Evolutionary conservation across 2,329 filamentous ascomycete species (phyloP), one percentile per base, ranked within the genome.

Genomic region (Zymoseptoria passerinii): DNA sequence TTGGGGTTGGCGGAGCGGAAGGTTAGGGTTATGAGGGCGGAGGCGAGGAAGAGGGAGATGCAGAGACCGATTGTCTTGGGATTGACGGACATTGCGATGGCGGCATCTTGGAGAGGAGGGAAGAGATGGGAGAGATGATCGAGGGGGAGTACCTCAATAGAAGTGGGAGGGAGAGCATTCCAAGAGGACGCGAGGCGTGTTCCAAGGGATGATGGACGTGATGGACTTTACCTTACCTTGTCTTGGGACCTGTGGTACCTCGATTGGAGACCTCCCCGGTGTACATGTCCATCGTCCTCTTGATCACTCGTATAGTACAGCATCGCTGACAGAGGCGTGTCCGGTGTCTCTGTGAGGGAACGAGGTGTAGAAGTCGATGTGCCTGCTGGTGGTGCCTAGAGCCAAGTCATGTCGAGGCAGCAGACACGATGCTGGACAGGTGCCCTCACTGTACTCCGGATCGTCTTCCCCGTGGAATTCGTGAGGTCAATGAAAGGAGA

Each of bases 31-130:
- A 72, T 55, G 28, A 72, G 65, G 18, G 68, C 68, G 10, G 71
- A 73, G 44, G 65, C 61, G 58, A 72, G 62, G 66, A 73, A 72
- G 55, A 71, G 65, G 48, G 68, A 66, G 52, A 70, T 68, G 56
- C 66, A 71, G 28, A 73, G 64, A 53, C 62, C 63, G 58, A 72
- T 63, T 48, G 63, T 65, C 51, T 65, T 67, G 18, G 70, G 66
- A 53, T 66, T 69, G 27, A 59, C 48, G 6, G 56, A 49, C 59
- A 63, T 64, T 57, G 55, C 58, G 44, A 16, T 44, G 35, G 58
- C 55, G 54, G 55, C 61, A 66, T 63, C 48, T 57, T 56, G 44
- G 52, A 10, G 23, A 50, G 23, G n/a, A 53, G n/a, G 51, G 18
- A 18, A 50, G 23, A 56, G 48, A 48, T 28, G 57, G 54, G 58